Base-by-base conservation (phyloP, 1,139 yeast species). In the Candida smagusa region DNA sequence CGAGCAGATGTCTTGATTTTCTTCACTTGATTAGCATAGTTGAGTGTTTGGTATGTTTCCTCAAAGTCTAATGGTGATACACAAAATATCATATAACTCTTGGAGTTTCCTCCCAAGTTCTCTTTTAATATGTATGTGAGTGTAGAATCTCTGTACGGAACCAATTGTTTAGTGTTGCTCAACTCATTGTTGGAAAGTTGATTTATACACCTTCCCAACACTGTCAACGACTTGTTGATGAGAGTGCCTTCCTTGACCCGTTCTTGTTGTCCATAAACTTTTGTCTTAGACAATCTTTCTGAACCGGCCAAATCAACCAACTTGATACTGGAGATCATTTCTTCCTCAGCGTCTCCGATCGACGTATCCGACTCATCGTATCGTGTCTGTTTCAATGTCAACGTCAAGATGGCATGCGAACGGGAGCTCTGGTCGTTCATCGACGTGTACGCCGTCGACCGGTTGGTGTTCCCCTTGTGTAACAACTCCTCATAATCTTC, bases 221-320 rank as follows among this genome's bases (percentile, higher is more conserved):
- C 84, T 0, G 90, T 80, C 39, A 85, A 63, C 0, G 90, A 82
- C 53, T 81, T 81, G 59, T 85, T 86, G 50, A 86, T 85, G 43
- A 79, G 77, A 4, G 80, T 69, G 1, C 95, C 95, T 55, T 86
- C 95, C 46, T 79, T 74, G 38, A 84, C 68, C 35, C 94, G 63
- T 9, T 74, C 75, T 19, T 59, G 63, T 36, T 67, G 72, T 2
- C 86, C 88, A 19, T 72, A 75, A 1, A 84, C 73, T 22, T 85
- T 85, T 0, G 87, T 77, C 12, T 81, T 71, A 12, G 65, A 57
- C 6, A 83, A 77, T 41, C 92, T 65, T 53, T 85, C 95, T 0
- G 90, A 81, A 0, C 95, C 95, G 0, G 95, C 95, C 48, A 85
- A 63, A 60, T 85, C 95, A 2, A 85, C 92, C 24, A 85, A 65